Conservation (phyloP, 805 yeast species). For the Metschnikowia bowlesiae region DNA sequence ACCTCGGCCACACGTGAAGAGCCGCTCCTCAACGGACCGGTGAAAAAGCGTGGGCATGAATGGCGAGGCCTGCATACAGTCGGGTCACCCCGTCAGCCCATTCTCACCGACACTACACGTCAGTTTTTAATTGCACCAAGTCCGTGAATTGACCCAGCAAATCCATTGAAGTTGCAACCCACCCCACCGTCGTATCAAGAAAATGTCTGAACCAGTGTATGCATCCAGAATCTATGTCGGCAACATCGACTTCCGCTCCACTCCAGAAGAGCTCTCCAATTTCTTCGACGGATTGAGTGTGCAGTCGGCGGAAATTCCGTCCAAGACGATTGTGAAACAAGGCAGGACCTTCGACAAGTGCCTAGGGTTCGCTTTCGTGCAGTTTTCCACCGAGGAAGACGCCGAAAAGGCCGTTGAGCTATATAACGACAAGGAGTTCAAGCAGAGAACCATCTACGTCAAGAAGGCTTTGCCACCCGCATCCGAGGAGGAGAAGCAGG, state of each 20-base stretch:
- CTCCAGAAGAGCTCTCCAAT: constrained; percentile 41
- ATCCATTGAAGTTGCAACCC: not conserved
- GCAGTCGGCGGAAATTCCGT: constrained; percentile 49
- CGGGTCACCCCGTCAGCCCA: not conserved
- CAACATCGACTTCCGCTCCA: constrained; percentile 39
- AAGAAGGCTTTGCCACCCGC: constrained; percentile 53
- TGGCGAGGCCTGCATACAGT: not conserved
- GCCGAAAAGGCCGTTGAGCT: constrained; percentile 43
- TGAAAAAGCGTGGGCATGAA: not conserved
- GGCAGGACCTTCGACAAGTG: constrained; percentile 38
- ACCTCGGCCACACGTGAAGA: too few species aligned
- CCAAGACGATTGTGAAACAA: constrained; percentile 33
- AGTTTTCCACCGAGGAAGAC: constrained; percentile 41
- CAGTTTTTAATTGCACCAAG: not conserved
- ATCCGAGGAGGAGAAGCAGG: constrained; percentile 41
- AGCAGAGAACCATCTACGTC: constrained; percentile 45
- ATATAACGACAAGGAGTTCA: constrained; percentile 40
- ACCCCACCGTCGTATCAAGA: not conserved
- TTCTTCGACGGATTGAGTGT: constrained; percentile 47
- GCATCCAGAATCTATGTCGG: constrained; percentile 38
- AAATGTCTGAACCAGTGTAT: constrained; percentile 2
- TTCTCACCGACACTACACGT: not conserved
- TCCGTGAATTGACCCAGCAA: not conserved
- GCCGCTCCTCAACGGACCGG: not conserved
- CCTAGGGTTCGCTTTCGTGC: constrained; percentile 59